These are phyloP conservation scores for Trebouxia sp. DNA, from an alignment of 139 green algal species.

Conservation along the genomic window DNA sequence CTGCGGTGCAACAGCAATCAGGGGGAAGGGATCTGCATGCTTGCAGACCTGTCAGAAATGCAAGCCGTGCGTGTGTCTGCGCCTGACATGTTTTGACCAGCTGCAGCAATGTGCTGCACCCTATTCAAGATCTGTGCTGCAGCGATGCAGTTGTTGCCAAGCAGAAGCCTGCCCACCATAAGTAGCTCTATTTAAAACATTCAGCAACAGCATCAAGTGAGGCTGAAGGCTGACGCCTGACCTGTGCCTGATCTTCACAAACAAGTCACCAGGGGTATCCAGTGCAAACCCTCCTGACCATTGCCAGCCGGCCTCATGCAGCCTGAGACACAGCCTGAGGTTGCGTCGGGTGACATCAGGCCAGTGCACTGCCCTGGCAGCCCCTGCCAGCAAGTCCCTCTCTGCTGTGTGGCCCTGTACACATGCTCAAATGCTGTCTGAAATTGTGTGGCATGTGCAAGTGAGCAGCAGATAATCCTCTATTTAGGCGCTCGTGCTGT, in stretches of 20 bases:
- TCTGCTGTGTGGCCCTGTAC: conserved; percentile 27
- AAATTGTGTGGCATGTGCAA: neutral
- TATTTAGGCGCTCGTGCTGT: too few relatives aligned
- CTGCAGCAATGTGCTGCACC: neutral
- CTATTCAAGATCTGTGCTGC: neutral
- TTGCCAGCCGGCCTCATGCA: conserved; percentile 78
- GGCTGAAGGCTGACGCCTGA: neutral
- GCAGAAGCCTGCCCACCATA: neutral
- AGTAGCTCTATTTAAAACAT: neutral
- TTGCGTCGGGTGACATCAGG: conserved; percentile 46
- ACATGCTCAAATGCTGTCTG: neutral
- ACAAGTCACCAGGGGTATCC: conserved; percentile 67
- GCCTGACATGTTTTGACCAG: neutral
- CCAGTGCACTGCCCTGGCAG: conserved; percentile 64
- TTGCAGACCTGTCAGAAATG: neutral
- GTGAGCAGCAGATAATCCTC: neutral
- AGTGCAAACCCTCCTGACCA: conserved; percentile 79
- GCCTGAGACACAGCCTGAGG: conserved; percentile 64
- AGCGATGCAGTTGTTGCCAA: neutral
- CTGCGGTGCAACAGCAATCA: neutral
- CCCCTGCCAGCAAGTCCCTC: conserved; percentile 47
- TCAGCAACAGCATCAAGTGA: neutral
- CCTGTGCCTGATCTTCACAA: conserved; percentile 62
- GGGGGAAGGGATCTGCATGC: neutral
- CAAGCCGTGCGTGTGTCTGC: too few relatives aligned